A percentile compares a stretch with the other conserved stretches of the same genome.
These are phyloP conservation scores for Pleurotus giganteus DNA, from an alignment of 768 basidiomycete genomes.

Conservation along the genomic window DNA sequence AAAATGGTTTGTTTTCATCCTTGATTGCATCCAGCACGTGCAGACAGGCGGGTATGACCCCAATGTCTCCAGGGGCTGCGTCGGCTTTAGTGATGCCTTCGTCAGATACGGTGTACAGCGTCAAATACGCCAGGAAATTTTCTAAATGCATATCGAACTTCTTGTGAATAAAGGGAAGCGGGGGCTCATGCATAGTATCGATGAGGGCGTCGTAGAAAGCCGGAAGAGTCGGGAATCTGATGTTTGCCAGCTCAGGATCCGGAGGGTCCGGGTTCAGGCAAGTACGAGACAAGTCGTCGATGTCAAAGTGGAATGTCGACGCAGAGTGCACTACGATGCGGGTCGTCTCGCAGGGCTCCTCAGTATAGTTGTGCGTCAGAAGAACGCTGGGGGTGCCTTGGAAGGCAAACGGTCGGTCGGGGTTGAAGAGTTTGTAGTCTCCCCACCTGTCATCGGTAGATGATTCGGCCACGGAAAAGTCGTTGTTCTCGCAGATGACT, in stretches of 20 bases:
- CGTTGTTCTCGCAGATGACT: no score
- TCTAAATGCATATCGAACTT: background rate
- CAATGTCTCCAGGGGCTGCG: background rate
- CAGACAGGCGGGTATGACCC: background rate
- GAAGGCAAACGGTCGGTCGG: background rate
- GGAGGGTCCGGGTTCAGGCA: constrained; percentile 11
- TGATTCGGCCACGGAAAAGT: no score
- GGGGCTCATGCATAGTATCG: constrained; percentile 1
- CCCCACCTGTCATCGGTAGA: no score
- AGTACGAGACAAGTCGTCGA: constrained; percentile 15
- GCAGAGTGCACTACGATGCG: no score
- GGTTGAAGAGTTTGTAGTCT: background rate
- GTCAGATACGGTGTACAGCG: background rate
- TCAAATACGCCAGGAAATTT: background rate
- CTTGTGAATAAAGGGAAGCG: background rate
- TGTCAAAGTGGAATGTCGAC: constrained; percentile 13
- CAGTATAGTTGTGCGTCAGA: background rate
- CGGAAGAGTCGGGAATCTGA: constrained; percentile 16
- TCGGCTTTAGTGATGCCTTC: no score
- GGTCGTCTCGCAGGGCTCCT: background rate
- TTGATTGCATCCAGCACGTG: background rate
- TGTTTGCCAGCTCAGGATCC: background rate
- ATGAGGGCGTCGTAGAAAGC: constrained; percentile 9
- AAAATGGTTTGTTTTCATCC: no score
- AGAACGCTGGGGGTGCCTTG: background rate